Conservation (phyloP, 345 rosid species). For the Populus davidiana region DNA sequence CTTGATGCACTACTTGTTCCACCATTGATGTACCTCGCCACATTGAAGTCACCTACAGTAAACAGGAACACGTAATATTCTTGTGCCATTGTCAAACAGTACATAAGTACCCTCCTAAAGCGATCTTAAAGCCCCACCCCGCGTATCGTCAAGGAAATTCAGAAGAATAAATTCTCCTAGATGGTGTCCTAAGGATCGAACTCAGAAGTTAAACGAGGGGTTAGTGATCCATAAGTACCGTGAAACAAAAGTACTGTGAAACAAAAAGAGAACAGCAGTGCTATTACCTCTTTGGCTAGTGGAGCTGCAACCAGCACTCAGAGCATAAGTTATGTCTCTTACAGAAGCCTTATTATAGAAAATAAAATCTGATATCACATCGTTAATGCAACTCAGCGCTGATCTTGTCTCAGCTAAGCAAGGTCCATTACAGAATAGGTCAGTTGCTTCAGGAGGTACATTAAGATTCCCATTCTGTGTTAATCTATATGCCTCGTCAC, state of each 20-base stretch:
- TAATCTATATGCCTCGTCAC: slow-evolving; percentile 46
- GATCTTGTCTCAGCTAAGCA: slow-evolving; percentile 48
- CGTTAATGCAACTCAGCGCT: slow-evolving; percentile 48
- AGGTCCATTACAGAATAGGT: slow-evolving; percentile 50
- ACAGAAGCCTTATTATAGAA: slow-evolving; percentile 48
- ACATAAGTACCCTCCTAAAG: too few species aligned
- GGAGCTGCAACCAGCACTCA: slow-evolving; percentile 49
- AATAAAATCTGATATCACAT: slow-evolving; percentile 38
- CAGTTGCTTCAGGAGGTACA: slow-evolving; percentile 45
- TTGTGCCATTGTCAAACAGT: too few species aligned
- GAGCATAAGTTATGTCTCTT: slow-evolving; percentile 31
- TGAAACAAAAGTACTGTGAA: too few species aligned
- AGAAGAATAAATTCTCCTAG: too few species aligned
- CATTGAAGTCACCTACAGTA: slow-evolving; percentile 45
- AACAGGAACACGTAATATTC: background rate
- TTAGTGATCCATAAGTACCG: too few species aligned
- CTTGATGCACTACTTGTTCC: slow-evolving; percentile 32
- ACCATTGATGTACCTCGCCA: slow-evolving; percentile 41
- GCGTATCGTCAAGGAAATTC: too few species aligned
- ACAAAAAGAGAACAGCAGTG: background rate
- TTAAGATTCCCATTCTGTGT: slow-evolving; percentile 45
- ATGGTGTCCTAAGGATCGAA: too few species aligned
- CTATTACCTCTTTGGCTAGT: slow-evolving; percentile 44
- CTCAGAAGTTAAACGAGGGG: too few species aligned
- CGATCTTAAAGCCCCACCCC: too few species aligned